A percentile compares a stretch with the other conserved stretches of the same genome.
Conservation (phyloP, 352 stramenopile species). For the Saprolegnia parasitica region DNA sequence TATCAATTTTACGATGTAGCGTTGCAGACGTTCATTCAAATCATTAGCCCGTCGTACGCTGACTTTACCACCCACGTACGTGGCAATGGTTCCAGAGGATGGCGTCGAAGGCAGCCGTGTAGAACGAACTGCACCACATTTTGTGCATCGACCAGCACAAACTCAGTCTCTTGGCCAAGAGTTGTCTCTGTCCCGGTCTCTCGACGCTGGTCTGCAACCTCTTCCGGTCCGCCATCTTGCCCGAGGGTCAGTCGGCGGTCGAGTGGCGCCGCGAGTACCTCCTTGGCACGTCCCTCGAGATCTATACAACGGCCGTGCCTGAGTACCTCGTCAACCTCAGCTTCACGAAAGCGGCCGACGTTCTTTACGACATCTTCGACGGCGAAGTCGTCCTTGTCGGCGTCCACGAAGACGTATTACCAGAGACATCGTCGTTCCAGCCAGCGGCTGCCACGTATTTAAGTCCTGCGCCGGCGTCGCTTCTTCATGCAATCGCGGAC, state of each 20-base stretch:
- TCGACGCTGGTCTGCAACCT: slow-evolving; percentile 58
- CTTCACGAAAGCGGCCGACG: slow-evolving; percentile 46
- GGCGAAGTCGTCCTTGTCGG: slow-evolving; percentile 58
- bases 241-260: slow-evolving; percentile 29
- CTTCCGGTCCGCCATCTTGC: slow-evolving; percentile 41
- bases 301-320: slow-evolving; percentile 52
- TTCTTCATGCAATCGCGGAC: slow-evolving; percentile 25
- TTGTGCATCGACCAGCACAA: slow-evolving; percentile 64
- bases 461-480: slow-evolving; percentile 22
- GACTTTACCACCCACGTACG: slow-evolving; percentile 51
- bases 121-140: slow-evolving; percentile 43
- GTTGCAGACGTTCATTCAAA: slow-evolving; percentile 56
- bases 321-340: slow-evolving; percentile 43
- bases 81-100: too few relatives aligned
- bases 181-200: slow-evolving; percentile 53
- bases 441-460: not conserved
- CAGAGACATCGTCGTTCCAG: not conserved
- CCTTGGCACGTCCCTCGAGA: slow-evolving; percentile 48
- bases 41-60: slow-evolving; percentile 47
- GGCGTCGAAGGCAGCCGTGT: not conserved
- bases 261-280: slow-evolving; percentile 53
- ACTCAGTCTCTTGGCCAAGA: slow-evolving; percentile 57
- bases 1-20: slow-evolving; percentile 17
- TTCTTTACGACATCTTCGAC: slow-evolving; percentile 53
- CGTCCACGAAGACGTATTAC: slow-evolving; percentile 36